These are phyloP conservation scores for Betula pendula DNA, from an alignment of 306 rosid species.

Conservation along the genomic window DNA sequence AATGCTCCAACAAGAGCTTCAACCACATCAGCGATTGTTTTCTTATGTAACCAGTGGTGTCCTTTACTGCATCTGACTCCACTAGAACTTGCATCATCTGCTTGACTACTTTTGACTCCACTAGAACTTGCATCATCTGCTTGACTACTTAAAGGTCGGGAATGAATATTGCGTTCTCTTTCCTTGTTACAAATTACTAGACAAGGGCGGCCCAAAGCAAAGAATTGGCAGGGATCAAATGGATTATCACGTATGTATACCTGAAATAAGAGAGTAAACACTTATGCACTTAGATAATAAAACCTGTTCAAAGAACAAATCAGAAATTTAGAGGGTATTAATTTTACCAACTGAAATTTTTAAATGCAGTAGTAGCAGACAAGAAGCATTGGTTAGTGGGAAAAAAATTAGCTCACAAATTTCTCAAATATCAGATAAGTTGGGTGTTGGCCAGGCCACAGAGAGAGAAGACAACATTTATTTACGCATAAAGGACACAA, in stretches of 20 bases:
- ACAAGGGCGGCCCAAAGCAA: constrained; percentile 79
- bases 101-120: constrained; percentile 33
- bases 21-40: constrained; percentile 83
- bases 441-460: neutral
- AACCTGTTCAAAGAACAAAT: neutral
- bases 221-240: constrained; percentile 75
- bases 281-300: neutral
- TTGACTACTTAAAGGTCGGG: constrained; percentile 30
- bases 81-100: constrained; percentile 28
- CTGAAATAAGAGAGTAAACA: constrained; percentile 39
- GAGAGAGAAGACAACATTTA: neutral
- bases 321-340: neutral
- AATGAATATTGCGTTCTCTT: constrained; percentile 52
- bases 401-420: neutral
- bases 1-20: constrained; percentile 97
- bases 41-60: constrained; percentile 85
- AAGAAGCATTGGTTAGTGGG: neutral
- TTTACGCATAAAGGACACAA: neutral
- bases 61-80: constrained; percentile 66
- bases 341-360: neutral
- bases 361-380: neutral
- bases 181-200: constrained; percentile 57
- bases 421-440: neutral
- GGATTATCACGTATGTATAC: constrained; percentile 78
- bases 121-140: constrained; percentile 28